Conservation (phyloP, 2,329 filamentous ascomycete species). For the Botrytis porri region DNA sequence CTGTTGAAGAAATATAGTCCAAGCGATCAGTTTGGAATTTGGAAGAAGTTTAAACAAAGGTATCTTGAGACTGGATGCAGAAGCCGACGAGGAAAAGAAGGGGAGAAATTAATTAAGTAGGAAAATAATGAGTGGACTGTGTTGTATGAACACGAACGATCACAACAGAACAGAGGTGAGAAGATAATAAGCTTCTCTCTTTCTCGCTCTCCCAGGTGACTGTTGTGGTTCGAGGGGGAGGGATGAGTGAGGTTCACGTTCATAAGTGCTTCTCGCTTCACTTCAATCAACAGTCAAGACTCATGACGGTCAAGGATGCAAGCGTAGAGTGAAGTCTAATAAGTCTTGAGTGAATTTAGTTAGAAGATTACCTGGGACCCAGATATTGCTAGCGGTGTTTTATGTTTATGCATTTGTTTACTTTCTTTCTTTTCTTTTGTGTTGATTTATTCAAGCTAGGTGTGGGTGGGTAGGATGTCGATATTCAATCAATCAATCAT, state of each 20-base stretch:
- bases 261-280: slow-evolving; percentile 4
- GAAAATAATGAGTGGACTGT: slow-evolving; percentile 17
- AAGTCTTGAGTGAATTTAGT: slow-evolving; percentile 3
- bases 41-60: neutral
- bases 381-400: neutral
- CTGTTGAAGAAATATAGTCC: neutral
- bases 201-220: neutral
- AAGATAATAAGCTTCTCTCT: neutral
- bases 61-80: neutral
- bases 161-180: neutral
- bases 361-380: neutral
- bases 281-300: neutral
- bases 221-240: neutral
- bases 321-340: neutral
- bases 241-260: neutral
- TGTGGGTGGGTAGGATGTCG: neutral
- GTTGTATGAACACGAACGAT: slow-evolving; percentile 13
- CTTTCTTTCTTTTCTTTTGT: neutral
- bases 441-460: neutral
- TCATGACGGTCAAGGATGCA: slow-evolving; percentile 3
- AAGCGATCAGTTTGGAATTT: neutral
- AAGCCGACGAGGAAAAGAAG: slow-evolving; percentile 2
- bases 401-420: slow-evolving; percentile 3
- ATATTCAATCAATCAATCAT: neutral
- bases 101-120: neutral